These are phyloP conservation scores for Xylaria sp. DNA, from an alignment of 2,329 filamentous ascomycete genomes.

Conservation along the genomic window DNA sequence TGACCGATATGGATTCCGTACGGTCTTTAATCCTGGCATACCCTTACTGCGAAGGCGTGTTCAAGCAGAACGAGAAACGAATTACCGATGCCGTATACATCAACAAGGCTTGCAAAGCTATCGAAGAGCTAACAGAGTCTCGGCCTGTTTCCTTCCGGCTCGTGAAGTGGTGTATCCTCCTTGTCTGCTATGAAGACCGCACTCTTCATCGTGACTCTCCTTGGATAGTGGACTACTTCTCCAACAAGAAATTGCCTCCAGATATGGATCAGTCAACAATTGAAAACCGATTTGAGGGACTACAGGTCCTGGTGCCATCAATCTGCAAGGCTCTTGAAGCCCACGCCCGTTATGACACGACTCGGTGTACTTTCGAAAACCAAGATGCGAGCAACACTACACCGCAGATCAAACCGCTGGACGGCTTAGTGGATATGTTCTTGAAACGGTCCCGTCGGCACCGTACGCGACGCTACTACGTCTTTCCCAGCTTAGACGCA, in stretches of 20 bases:
- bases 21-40: background rate
- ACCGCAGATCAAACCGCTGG: no score
- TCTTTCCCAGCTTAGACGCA: no score
- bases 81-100: background rate
- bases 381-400: no score
- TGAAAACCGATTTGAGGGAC: no score
- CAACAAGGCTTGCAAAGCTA: background rate
- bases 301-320: background rate
- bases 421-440: no score
- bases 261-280: background rate
- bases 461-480: no score
- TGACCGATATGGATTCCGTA: background rate
- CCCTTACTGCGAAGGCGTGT: background rate
- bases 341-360: no score
- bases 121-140: background rate
- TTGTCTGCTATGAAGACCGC: background rate
- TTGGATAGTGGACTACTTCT: background rate
- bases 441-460: no score
- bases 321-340: background rate
- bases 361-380: no score
- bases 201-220: background rate
- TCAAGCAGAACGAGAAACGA: background rate
- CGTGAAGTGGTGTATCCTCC: background rate
- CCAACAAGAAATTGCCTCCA: background rate
- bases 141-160: background rate